Evolutionary conservation across 202 grass and related monocot genomes (phyloP), one percentile per base, ranked within the genome.

Genomic region (Panicum virgatum): DNA sequence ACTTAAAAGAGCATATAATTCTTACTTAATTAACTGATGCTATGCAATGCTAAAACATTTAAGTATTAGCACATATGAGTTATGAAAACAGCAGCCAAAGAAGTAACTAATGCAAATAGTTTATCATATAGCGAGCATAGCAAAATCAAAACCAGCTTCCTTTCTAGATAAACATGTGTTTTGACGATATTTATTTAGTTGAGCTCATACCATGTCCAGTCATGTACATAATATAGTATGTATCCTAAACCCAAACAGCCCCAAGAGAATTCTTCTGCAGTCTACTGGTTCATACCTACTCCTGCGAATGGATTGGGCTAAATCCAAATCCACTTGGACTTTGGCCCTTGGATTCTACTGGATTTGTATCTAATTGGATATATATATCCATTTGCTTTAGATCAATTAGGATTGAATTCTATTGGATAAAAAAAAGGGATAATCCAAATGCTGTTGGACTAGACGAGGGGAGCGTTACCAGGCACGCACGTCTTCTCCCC

Each of bases 71-170:
- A 73, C 22, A 54, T 54, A 63, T 48, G 9, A 66, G 22, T 32
- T 27, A 54, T 66, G 23, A 10, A 46, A 53, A 0, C 3, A 19
- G 60, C 16, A 50, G 38, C 29, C 40, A 69, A 77, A 60, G 42
- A 34, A 34, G 32, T 34, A 69, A 73, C 5, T 30, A 23, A 32
- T 58, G 40, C 14, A 86, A 36, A 47, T 32, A 14, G 22, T 23
- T 74, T 52, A 48, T 51, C 69, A 20, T 48, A 10, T 14, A 54
- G n/a, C 36, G 16, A 66, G 27, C 38, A 74, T 15, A 83, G 5
- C 13, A 66, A 66, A 73, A 57, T 19, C 5, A 79, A 83, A 72
- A 58, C 9, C 0, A 83, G n/a, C 23, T 48, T 67, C 81, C 46
- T 59, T 57, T 58, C 3, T 66, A 47, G 3, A 83, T 30, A 74